phyloP scores from a whole-genome alignment of 2,329 filamentous ascomycete species.

The Phaeophleospora eucalypticola region DNA sequence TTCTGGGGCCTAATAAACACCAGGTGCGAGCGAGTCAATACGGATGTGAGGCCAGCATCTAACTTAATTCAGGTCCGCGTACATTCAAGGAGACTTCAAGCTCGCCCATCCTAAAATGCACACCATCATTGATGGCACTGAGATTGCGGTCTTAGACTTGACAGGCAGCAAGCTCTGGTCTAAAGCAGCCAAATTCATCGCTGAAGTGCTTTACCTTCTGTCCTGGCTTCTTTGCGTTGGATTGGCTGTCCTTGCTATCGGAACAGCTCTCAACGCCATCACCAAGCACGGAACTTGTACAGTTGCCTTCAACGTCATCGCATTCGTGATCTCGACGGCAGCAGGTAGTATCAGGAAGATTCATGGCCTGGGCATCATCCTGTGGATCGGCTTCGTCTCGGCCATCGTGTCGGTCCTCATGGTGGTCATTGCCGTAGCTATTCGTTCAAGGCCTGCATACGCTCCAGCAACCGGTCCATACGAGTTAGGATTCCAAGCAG shows the following conservation, averaged over 20 bases:
- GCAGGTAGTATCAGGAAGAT: conserved; percentile 36
- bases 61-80: too few relatives aligned
- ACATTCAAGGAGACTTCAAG: conserved; percentile 50
- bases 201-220: conserved; percentile 43
- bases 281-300: conserved; percentile 34
- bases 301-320: conserved; percentile 38
- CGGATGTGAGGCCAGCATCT: too few relatives aligned
- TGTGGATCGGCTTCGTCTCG: conserved; percentile 31
- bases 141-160: background rate
- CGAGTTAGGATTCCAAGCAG: conserved; percentile 27
- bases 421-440: conserved; percentile 33
- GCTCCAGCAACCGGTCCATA: conserved; percentile 29
- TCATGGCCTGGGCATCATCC: conserved; percentile 31
- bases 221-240: conserved; percentile 27
- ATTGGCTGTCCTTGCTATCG: conserved; percentile 30
- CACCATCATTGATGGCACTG: conserved; percentile 54
- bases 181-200: conserved; percentile 49
- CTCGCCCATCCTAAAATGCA: conserved; percentile 51
- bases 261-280: conserved; percentile 24
- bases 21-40: too few relatives aligned
- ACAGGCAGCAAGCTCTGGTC: conserved; percentile 32
- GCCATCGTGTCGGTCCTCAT: conserved; percentile 27
- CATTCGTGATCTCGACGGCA: conserved; percentile 37
- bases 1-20: conserved; percentile 41
- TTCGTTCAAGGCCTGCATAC: conserved; percentile 32